Evolutionary conservation across 1,284 basidiomycete species (phyloP), one percentile per base, ranked within the genome.

Genomic region (Melampsora americana): DNA sequence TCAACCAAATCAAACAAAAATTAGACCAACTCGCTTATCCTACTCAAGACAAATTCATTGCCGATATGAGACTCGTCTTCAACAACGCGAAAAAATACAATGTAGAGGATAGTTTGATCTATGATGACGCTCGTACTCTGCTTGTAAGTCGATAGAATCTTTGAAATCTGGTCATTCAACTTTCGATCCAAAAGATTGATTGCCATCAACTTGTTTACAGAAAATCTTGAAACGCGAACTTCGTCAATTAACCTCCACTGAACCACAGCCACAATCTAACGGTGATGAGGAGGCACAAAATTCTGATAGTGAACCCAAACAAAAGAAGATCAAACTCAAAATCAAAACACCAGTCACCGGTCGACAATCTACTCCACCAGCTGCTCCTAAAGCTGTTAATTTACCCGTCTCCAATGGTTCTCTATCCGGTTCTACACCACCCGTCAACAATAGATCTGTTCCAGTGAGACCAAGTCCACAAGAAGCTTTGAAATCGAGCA

Each of bases 61-160:
- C 62, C 69, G 80, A 81, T 53, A 66, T 81, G 64, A 79, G 78
- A 48, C 80, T 80, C 46, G 75, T 79, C 69, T 80, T 80, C 35
- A 77, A 74, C 56, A 81, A 81, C 62, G 80, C 80, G 20, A 79
- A 80, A 59, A 77, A 78, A 5, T 81, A 77, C 78, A 81, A 81
- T 69, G 77, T 77, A 20, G 76, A 75, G 0, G 78, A 78, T 0
- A 79, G 78, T 42, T 23, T 44, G 20, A 78, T 81, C 61, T 81
- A 79, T 56, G 50, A 79, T 28, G 78, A 80, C 61, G 80, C 80
- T 7, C 80, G 79, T 28, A 61, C 66, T 46, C 71, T 80, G 7
- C 74, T 79, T 26, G 79, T 80, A 2, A n/a, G 78, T 69, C 4
- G 9, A 56, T 69, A n/a, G 20, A 6, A 26, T 70, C 26, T 42